Evolutionary conservation across 768 basidiomycete species (phyloP).

Genomic region (Phanerodontia chrysosporium): DNA sequence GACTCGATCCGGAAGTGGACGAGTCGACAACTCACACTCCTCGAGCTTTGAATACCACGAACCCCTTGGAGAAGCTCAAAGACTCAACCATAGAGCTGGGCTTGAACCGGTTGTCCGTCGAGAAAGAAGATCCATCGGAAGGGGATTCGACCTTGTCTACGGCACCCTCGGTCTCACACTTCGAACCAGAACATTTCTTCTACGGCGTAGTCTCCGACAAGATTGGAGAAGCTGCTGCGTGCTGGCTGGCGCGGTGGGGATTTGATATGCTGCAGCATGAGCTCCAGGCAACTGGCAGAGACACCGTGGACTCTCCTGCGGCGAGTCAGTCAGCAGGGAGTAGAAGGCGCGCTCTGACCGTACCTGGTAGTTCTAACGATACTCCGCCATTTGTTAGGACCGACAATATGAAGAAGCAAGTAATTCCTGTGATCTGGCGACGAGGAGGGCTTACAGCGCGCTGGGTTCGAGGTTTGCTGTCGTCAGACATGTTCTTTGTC

Average conservation of each 20-base stretch:
- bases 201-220: slow-evolving; percentile 91
- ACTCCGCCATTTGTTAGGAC: not conserved
- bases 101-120: slow-evolving; percentile 11
- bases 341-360: slow-evolving; percentile 27
- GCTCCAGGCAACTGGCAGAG: slow-evolving; percentile 28
- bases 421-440: slow-evolving; percentile 62
- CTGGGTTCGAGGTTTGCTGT: slow-evolving; percentile 73
- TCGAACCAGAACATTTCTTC: slow-evolving; percentile 37
- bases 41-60: not conserved
- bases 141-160: slow-evolving; percentile 3
- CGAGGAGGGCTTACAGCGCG: slow-evolving; percentile 64
- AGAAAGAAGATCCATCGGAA: slow-evolving; percentile 35
- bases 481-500: slow-evolving; percentile 78
- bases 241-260: slow-evolving; percentile 88
- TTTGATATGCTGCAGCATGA: slow-evolving; percentile 70
- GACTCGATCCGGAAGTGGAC: slow-evolving; percentile 3
- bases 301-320: not conserved
- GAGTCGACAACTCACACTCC: not conserved
- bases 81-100: slow-evolving; percentile 5
- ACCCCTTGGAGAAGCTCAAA: slow-evolving; percentile 3
- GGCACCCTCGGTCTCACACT: slow-evolving; percentile 6
- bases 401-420: slow-evolving; percentile 11
- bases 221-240: slow-evolving; percentile 84
- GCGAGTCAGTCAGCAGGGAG: slow-evolving; percentile 2
- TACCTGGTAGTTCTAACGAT: slow-evolving; percentile 18